Evolutionary conservation across 2,329 filamentous ascomycete genomes (phyloP), one percentile per base, ranked within the genome.

Genomic region (Fusarium duplospermum): DNA sequence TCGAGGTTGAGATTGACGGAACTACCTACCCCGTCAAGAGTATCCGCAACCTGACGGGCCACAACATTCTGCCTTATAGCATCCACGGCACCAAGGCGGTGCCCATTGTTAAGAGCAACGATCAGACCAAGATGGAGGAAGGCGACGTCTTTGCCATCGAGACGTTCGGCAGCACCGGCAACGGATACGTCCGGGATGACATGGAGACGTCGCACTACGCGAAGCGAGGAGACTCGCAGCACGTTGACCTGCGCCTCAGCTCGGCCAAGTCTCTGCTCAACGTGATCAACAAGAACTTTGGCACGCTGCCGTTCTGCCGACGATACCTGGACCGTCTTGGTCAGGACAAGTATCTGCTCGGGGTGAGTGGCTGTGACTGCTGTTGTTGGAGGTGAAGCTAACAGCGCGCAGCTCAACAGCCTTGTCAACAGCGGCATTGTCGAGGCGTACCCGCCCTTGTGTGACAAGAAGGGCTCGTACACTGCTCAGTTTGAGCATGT

Each of bases 101-200:
- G 61, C 96, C 95, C 0, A 98, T 98, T 79, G 94, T 98, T 73
- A 97, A 97, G 87, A 92, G 91, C 71, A 90, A 90, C 71, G 94
- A 97, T 80, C 91, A 92, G 82, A 97, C 94, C 62, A 98, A 97
- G 88, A 98, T 98, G 96, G 95, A 98, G 85, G 96, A 98, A 84
- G 95, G 95, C 47, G 95, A 98, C 80, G 92, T 95, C 20, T 98
- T 97, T 82, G 95, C 95, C 74, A 97, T 98, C 77, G 95, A 98
- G 86, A 98, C 95, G 0, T 98, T 98, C 82, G 96, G 95, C 70
- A 96, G 93, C 82, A 98, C 95, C 24, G 96, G 95, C 73, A 95
- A 94, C 81, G 95, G 95, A 74, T 93, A 94, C 80, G 94, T 98
- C 66, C 87, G 91, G 74, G 95, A 98, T 80, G 94, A 98, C 84